Percentiles rank a stretch among this genome's conserved stretches.
Conservation (phyloP, 306 rosid genomes). For the Rosa lucieae region DNA sequence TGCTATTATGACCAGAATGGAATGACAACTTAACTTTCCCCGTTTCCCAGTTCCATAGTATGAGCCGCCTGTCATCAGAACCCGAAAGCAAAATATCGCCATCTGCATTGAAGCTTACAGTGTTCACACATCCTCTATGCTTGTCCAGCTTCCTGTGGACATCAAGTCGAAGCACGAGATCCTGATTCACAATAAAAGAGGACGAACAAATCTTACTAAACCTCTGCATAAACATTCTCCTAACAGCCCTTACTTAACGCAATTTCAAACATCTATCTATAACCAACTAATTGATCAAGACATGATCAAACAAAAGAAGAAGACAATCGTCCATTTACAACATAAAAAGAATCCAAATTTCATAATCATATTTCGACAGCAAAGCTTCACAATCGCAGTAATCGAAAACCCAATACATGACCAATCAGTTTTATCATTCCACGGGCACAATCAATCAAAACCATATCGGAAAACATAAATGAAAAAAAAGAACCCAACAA, state of each 20-base stretch:
- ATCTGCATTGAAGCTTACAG: conserved; percentile 70
- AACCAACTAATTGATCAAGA: background rate
- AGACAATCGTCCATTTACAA: no score
- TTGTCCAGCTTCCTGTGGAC: conserved; percentile 52
- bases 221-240: no score
- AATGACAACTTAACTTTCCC: conserved; percentile 53
- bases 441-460: background rate
- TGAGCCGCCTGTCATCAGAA: conserved; percentile 74
- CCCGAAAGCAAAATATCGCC: conserved; percentile 81
- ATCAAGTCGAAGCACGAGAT: conserved; percentile 79
- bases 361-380: background rate
- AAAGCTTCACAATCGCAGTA: no score
- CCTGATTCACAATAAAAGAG: conserved; percentile 38
- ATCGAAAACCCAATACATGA: background rate
- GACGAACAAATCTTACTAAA: background rate
- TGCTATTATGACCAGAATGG: conserved; percentile 64
- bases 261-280: background rate
- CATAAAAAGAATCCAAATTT: background rate
- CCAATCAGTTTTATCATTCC: background rate
- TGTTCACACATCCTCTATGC: conserved; percentile 85
- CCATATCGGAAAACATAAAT: no score
- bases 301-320: no score
- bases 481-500: background rate
- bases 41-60: conserved; percentile 84
- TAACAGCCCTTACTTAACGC: background rate